Base-by-base conservation (phyloP, 768 basidiomycete species). In the Mycena galericulata region DNA sequence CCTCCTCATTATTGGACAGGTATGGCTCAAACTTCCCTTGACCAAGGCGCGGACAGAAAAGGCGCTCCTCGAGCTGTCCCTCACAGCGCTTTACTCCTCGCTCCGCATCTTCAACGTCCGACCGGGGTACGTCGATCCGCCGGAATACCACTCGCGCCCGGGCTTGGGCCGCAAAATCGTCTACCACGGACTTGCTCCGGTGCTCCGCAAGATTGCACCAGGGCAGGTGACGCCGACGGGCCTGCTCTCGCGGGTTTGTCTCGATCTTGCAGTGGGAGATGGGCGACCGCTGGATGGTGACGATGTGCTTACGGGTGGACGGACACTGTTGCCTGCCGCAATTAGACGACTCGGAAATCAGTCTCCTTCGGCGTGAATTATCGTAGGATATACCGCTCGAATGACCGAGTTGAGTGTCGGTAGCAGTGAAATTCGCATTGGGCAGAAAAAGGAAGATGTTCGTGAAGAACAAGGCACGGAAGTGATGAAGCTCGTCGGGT, bases 61-160 rank as follows among this genome's bases (percentile, higher is more conserved):
- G 1, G 24, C 51, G 18, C 53, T 63, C 20, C 51, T 53, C 32
- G 41, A 6, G 2, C 27, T 63, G 1, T 18, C 62, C 5, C 3
- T 3, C 26, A 36, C 17, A 2, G 41, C 62, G 5, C 9, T 30
- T 12, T 55, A 63, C 32, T 4, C 40, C 3, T 4, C 51, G 18
- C 60, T 62, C n/a, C 50, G 53, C 30, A 14, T 63, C 8, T 63
- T 63, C 41, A 63, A 63, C 51, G 51, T 63, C 41, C 50, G 62
- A 2, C 62, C 62, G 0, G 51, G 20, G 26, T 63, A 63, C 22
- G 62, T 63, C 24, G 62, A 63, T 24, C 1, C 51, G 2, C 38
- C 61, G 8, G 46, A 43, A 2, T 50, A 51, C 27, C 49, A 51
- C 4, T 29, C 40, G 15, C 41, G 51, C 10, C 50, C 50, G 1